phyloP scores from a whole-genome alignment of 2,329 filamentous ascomycete genomes.

The Sarocladium brachiariae region DNA sequence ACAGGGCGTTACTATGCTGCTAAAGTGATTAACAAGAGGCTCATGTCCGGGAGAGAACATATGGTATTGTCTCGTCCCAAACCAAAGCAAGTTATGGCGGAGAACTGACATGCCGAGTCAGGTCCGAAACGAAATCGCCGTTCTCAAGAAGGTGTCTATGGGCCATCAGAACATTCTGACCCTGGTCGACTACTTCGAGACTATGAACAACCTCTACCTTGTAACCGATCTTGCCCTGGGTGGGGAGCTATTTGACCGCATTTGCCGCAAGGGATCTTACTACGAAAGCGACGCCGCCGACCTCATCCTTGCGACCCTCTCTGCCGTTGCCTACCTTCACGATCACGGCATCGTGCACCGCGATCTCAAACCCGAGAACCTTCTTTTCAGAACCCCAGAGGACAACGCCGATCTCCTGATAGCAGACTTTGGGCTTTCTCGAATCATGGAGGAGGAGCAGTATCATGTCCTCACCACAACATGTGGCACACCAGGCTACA shows the following conservation, averaged over 20 bases:
- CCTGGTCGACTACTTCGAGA: conserved; percentile 98
- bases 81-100: neutral
- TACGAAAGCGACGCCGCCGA: conserved; percentile 96
- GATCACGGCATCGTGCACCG: conserved; percentile 98
- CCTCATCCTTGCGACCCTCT: conserved; percentile 87
- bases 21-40: conserved; percentile 97
- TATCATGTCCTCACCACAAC: conserved; percentile 97
- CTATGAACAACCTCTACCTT: conserved; percentile 98
- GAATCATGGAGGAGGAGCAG: conserved; percentile 98
- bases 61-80: conserved; percentile 66
- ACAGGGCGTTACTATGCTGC: conserved; percentile 97
- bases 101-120: conserved; percentile 37
- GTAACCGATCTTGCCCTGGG: conserved; percentile 95
- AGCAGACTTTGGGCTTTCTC: conserved; percentile 89
- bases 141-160: conserved; percentile 97
- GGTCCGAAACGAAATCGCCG: conserved; percentile 96
- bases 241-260: conserved; percentile 95
- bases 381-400: conserved; percentile 93
- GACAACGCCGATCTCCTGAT: conserved; percentile 96
- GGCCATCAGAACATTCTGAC: conserved; percentile 97
- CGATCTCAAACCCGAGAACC: conserved; percentile 94
- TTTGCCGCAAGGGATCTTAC: conserved; percentile 97
- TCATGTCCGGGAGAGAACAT: conserved; percentile 96
- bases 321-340: conserved; percentile 96
- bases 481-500: conserved; percentile 95